Base-by-base conservation (phyloP, 768 basidiomycete genomes). In the Pholiota microspora region DNA sequence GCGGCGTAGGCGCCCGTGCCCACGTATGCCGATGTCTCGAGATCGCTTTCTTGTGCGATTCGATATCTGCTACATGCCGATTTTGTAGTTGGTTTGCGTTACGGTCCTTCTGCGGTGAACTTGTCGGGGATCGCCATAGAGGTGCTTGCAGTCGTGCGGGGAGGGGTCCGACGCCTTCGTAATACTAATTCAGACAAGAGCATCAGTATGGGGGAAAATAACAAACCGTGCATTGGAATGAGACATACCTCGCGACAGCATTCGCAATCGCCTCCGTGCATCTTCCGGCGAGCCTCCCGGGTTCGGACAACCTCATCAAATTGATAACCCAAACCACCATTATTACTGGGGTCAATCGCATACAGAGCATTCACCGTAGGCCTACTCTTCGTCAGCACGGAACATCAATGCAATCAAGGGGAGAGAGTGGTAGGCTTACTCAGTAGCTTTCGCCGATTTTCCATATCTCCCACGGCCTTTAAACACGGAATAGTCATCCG, bases 221-320 rank as follows among this genome's bases (percentile, higher is more conserved):
- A n/a, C 21, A 9, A 9, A 16, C 5, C n/a, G n/a, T 28, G 12
- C 1, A 35, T 28, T 35, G 23, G 0, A 46, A 7, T n/a, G n/a
- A 16, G 12, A 45, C 34, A 24, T 63, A 92, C 93, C 46, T 85
- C 86, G 35, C 75, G 81, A 66, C 94, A 96, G 55, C 85, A 87
- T 58, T 90, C 89, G 66, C 92, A 96, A 58, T 92, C 90, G 1
- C 78, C 83, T 3, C 80, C 94, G 47, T 88, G 77, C 77, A 96
- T 77, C 49, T 73, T 72, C 59, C 76, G 77, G 28, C 94, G 75
- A 29, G 82, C 80, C 15, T 80, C 79, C 61, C 78, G 86, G 35
- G 74, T 76, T 24, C 93, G 76, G 10, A 92, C 87, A 13, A 92
- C 90, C 46, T 86, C 84, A 40, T 93, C 87, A 62, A 79, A 96